Evolutionary conservation across 768 basidiomycete genomes (phyloP).

Genomic region (Mycena epipterygia): DNA sequence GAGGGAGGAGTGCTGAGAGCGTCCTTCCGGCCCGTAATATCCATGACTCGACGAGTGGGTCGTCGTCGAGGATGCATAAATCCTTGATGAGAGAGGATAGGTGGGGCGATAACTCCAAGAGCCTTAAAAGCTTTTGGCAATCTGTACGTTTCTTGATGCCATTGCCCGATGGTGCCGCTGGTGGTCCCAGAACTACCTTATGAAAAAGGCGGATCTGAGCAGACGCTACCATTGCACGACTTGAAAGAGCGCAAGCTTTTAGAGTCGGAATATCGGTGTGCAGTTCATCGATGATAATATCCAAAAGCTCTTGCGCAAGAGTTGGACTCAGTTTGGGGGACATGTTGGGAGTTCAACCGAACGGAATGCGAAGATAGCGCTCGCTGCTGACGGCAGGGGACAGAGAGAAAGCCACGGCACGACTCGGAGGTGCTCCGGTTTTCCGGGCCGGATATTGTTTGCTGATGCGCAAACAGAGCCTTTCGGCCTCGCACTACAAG

Average conservation of each 20-base stretch:
- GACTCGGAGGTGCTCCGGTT: too few species aligned
- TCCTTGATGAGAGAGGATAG: conserved; percentile 5
- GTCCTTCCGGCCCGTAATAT: not conserved
- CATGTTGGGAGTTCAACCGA: too few species aligned
- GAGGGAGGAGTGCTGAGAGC: not conserved
- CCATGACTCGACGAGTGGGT: not conserved
- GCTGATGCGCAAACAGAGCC: too few species aligned
- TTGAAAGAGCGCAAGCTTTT: not conserved
- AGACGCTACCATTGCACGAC: not conserved
- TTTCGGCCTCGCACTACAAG: too few species aligned
- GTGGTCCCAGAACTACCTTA: not conserved
- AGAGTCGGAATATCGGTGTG: not conserved
- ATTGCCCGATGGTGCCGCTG: too few species aligned
- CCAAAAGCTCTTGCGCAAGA: too few species aligned
- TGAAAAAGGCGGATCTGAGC: not conserved
- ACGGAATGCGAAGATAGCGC: too few species aligned
- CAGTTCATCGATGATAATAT: not conserved
- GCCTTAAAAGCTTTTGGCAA: not conserved
- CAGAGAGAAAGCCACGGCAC: too few species aligned
- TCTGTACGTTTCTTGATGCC: not conserved
- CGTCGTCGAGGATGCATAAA: not conserved
- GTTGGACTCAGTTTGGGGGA: too few species aligned
- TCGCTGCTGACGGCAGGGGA: too few species aligned
- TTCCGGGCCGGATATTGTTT: too few species aligned
- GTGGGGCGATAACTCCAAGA: not conserved